A percentile compares a stretch with the other conserved stretches of the same genome.
These are phyloP conservation scores for Balakata baccata DNA, from an alignment of 345 rosid species.

Conservation along the genomic window DNA sequence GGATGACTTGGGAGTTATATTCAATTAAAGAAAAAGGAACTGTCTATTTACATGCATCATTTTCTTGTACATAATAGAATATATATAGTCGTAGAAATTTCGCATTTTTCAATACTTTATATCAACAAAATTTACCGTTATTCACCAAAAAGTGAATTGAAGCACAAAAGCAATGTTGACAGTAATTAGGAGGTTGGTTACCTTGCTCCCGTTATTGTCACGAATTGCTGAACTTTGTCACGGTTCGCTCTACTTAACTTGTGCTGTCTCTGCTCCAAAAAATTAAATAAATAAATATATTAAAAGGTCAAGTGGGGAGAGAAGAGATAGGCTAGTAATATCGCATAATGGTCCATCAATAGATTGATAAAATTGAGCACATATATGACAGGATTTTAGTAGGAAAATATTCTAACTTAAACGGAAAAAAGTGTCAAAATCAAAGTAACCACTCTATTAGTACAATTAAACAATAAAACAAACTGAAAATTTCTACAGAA, in stretches of 20 bases:
- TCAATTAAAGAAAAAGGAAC: background rate
- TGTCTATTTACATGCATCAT: background rate
- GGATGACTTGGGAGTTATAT: background rate
- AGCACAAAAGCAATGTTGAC: background rate
- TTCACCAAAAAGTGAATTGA: background rate
- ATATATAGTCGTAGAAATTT: background rate
- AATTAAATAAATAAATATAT: too few species aligned
- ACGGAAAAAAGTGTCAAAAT: too few species aligned
- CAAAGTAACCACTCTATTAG: background rate
- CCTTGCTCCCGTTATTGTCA: constrained; percentile 85
- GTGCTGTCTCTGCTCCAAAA: constrained; percentile 41
- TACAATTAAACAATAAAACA: too few species aligned
- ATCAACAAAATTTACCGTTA: background rate
- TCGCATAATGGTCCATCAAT: too few species aligned
- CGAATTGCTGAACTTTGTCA: constrained; percentile 88
- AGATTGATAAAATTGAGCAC: too few species aligned
- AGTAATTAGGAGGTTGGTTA: constrained; percentile 26
- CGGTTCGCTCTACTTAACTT: constrained; percentile 80
- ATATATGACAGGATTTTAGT: too few species aligned
- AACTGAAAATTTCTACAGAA: background rate
- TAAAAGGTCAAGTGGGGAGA: background rate
- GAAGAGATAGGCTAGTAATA: background rate
- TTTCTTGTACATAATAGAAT: background rate
- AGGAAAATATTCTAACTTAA: too few species aligned
- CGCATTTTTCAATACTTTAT: background rate